phyloP scores from a whole-genome alignment of 2,329 filamentous ascomycete genomes.

The Fusarium sp. region DNA sequence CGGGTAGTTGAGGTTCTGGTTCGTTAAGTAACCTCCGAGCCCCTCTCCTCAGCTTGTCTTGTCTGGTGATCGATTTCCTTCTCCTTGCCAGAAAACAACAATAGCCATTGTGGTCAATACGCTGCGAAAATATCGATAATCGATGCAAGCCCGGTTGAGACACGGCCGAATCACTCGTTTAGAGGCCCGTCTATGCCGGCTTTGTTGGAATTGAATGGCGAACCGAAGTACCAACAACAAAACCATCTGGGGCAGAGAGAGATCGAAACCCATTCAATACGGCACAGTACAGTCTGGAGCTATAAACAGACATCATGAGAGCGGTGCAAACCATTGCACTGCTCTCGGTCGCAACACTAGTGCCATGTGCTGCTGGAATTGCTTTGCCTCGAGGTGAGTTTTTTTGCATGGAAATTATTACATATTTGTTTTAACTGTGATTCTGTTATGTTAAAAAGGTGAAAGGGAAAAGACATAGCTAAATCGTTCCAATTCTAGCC shows the following conservation, averaged over 20 bases:
- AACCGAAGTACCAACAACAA: slow-evolving; percentile 9
- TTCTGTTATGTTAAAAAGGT: background rate
- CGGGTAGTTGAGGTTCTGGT: slow-evolving; percentile 1
- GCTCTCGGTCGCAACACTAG: slow-evolving; percentile 33
- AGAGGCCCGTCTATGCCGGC: slow-evolving; percentile 16
- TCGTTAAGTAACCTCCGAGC: slow-evolving; percentile 31
- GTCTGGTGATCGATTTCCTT: slow-evolving; percentile 14
- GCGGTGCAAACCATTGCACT: slow-evolving; percentile 32
- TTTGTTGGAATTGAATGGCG: slow-evolving; percentile 19
- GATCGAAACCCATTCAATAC: background rate
- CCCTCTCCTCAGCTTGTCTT: slow-evolving; percentile 8
- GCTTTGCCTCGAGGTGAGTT: slow-evolving; percentile 37
- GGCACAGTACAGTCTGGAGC: background rate
- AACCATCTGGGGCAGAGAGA: slow-evolving; percentile 4
- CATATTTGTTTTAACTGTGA: background rate
- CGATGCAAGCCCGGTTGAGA: slow-evolving; percentile 12
- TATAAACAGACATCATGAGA: slow-evolving; percentile 31
- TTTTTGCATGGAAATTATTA: background rate
- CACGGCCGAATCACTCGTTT: slow-evolving; percentile 37
- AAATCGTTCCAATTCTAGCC: slow-evolving; percentile 10
- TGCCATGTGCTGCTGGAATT: slow-evolving; percentile 26
- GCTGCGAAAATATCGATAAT: slow-evolving; percentile 1
- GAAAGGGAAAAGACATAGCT: slow-evolving; percentile 3
- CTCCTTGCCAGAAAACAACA: slow-evolving; percentile 6
- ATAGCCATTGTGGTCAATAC: slow-evolving; percentile 5